Percentiles rank a stretch among this genome's conserved stretches.
These are phyloP conservation scores for Aspergillus wentii DNA, from an alignment of 495 filamentous ascomycete genomes.

Conservation along the genomic window DNA sequence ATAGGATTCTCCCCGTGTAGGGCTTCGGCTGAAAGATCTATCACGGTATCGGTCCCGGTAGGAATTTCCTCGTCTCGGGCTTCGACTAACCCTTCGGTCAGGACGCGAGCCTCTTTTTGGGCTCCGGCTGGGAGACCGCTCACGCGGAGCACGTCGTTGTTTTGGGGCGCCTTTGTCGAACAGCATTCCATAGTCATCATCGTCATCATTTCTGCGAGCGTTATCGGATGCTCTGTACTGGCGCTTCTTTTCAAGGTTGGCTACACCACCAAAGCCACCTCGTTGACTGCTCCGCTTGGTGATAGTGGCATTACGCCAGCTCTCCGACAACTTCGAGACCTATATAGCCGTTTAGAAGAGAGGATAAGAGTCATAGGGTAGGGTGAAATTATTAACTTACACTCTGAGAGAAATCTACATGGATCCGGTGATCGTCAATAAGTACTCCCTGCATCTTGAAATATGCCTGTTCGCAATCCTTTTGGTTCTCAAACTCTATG, in stretches of 20 bases:
- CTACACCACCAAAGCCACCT: slow-evolving; percentile 89
- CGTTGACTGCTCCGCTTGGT: slow-evolving; percentile 63
- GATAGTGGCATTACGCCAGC: slow-evolving; percentile 86
- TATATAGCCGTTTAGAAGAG: slow-evolving; percentile 15
- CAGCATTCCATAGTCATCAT: slow-evolving; percentile 72
- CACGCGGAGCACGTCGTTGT: slow-evolving; percentile 6
- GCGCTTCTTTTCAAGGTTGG: slow-evolving; percentile 77
- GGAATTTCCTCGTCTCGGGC: slow-evolving; percentile 32
- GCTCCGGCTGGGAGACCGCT: slow-evolving; percentile 10
- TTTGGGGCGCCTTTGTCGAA: slow-evolving; percentile 70
- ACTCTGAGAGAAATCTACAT: slow-evolving; percentile 97
- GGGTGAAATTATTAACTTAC: slow-evolving; percentile 41
- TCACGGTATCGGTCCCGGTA: slow-evolving; percentile 23
- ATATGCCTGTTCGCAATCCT: slow-evolving; percentile 91
- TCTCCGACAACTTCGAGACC: slow-evolving; percentile 81
- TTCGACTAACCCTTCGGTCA: slow-evolving; percentile 44
- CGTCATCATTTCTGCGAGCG: slow-evolving; percentile 41
- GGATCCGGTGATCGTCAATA: slow-evolving; percentile 96
- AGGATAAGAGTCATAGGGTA: background rate
- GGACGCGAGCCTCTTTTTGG: slow-evolving; percentile 19
- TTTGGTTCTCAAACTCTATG: slow-evolving; percentile 91
- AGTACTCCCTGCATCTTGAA: slow-evolving; percentile 97
- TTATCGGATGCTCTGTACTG: slow-evolving; percentile 75
- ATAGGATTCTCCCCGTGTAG: slow-evolving; percentile 23
- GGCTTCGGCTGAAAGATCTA: slow-evolving; percentile 50